These are phyloP conservation scores for Trametes villosa DNA, from an alignment of 768 basidiomycete species.

Conservation along the genomic window DNA sequence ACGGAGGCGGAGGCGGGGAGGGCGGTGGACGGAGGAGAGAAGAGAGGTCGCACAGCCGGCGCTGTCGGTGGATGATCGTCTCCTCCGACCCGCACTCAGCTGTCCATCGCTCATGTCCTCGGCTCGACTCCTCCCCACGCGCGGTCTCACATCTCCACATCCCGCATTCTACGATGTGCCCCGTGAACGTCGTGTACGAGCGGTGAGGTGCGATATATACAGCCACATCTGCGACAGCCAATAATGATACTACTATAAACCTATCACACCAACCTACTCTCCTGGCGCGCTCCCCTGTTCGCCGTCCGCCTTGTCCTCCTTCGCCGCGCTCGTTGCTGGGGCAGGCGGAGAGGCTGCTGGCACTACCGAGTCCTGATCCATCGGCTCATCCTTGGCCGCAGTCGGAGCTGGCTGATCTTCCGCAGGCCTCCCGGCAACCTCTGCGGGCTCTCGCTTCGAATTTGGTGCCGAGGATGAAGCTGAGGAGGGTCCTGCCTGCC, in stretches of 20 bases:
- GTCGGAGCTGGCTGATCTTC: background rate
- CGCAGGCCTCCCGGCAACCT: background rate
- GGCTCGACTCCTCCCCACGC: no score
- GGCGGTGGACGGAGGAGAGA: background rate
- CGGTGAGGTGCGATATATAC: background rate
- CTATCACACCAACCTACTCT: background rate
- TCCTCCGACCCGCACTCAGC: no score
- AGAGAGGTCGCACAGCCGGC: slow-evolving; percentile 5
- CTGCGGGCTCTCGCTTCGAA: background rate
- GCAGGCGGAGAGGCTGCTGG: no score
- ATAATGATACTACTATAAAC: slow-evolving; percentile 18
- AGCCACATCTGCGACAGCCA: slow-evolving; percentile 3
- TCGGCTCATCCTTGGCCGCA: slow-evolving; percentile 9
- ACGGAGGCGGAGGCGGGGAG: background rate
- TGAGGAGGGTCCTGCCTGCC: slow-evolving; percentile 37
- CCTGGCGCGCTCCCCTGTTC: no score
- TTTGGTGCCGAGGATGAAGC: slow-evolving; percentile 10
- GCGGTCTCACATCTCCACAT: background rate
- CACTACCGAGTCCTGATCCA: slow-evolving; percentile 14
- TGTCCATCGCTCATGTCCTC: no score
- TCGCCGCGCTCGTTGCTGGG: no score
- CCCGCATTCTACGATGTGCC: no score
- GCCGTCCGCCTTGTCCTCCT: no score
- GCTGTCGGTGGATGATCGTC: no score
- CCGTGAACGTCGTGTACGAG: background rate